Percentiles rank a stretch among this genome's conserved stretches.
Evolutionary conservation across 2,329 filamentous ascomycete species (phyloP).

Genomic region (Monosporascus sp.): DNA sequence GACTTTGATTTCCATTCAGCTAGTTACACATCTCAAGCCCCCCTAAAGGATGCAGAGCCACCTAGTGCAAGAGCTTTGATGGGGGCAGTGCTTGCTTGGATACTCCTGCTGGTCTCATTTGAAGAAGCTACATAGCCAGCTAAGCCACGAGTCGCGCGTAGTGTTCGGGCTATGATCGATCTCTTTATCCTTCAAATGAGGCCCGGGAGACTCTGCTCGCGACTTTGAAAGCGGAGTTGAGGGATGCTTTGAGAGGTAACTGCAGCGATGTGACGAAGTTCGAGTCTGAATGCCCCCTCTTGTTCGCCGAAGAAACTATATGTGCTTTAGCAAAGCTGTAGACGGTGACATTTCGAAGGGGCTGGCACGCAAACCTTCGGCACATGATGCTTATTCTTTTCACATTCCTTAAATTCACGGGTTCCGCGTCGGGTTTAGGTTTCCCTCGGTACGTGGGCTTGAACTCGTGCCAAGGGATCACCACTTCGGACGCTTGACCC

Average conservation of each 20-base stretch:
- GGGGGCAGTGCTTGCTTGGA: no score
- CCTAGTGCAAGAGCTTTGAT: not conserved
- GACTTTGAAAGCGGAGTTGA: not conserved
- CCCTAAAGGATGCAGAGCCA: not conserved
- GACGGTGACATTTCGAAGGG: not conserved
- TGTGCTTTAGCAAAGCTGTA: constrained; percentile 14
- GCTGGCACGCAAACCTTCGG: constrained; percentile 56
- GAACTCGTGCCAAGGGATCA: constrained; percentile 59
- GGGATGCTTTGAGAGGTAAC: not conserved
- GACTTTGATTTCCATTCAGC: no score
- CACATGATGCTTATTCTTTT: constrained; percentile 73
- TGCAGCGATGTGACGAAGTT: constrained; percentile 50
- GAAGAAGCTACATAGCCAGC: not conserved
- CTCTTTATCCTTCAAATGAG: not conserved
- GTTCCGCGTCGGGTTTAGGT: constrained; percentile 52
- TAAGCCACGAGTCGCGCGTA: not conserved
- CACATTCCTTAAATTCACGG: constrained; percentile 54
- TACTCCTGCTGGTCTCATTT: not conserved
- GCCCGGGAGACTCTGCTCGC: not conserved
- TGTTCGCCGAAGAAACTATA: constrained; percentile 69
- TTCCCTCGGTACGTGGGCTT: constrained; percentile 69
- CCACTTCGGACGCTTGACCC: constrained; percentile 34
- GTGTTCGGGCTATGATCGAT: not conserved
- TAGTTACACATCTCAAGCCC: no score
- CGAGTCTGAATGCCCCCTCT: constrained; percentile 60